phyloP scores from a whole-genome alignment of 805 yeast species.

The Wickerhamomyces ciferrii region DNA sequence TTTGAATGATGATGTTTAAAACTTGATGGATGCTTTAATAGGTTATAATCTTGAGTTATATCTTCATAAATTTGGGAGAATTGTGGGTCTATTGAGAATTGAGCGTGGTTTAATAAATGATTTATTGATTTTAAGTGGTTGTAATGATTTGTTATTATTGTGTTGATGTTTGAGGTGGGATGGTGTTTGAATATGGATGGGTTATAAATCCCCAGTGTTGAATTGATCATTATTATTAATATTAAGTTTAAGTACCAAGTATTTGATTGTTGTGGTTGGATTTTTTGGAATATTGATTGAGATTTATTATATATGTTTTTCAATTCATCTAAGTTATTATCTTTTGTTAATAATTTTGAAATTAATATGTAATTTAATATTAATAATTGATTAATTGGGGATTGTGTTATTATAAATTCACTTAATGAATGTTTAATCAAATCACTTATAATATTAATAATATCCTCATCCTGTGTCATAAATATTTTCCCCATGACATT shows the following conservation, averaged over 20 bases:
- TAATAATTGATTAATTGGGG: too few species aligned
- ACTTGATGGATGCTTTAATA: conserved; percentile 7
- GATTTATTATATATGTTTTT: not conserved
- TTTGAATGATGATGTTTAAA: not conserved
- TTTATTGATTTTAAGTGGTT: not conserved
- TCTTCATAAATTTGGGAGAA: conserved; percentile 16
- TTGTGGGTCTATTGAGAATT: conserved; percentile 6
- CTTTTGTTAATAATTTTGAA: not conserved
- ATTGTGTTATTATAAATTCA: not conserved
- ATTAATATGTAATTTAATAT: not conserved
- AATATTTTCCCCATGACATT: not conserved
- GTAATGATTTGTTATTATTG: not conserved
- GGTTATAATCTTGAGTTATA: conserved; percentile 14
- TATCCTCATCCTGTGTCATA: not conserved
- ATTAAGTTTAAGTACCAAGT: not conserved
- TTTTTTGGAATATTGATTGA: not conserved
- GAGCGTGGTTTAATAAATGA: conserved; percentile 7
- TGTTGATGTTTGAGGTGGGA: not conserved
- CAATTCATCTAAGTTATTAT: not conserved
- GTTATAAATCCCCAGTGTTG: not conserved
- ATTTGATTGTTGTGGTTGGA: not conserved
- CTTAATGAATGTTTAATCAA: not conserved
- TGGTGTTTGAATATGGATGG: not conserved
- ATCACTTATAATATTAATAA: too few species aligned
- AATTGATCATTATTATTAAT: not conserved